These are phyloP conservation scores for Lentinula boryana DNA, from an alignment of 768 basidiomycete species.

Conservation along the genomic window DNA sequence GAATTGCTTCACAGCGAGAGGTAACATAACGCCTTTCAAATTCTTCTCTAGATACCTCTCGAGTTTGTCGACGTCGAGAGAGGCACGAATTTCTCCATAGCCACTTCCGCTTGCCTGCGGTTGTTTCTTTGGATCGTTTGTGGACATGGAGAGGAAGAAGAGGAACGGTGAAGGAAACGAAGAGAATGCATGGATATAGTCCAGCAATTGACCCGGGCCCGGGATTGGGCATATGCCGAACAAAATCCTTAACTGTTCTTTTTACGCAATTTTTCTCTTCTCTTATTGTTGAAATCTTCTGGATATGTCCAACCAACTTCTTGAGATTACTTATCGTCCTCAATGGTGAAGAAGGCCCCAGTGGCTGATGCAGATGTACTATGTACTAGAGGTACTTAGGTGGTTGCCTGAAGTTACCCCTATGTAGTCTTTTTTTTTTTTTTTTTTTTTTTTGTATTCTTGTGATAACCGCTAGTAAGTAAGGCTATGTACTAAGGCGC, in stretches of 20 bases:
- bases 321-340: no score
- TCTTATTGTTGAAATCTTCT: no score
- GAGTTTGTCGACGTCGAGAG: constrained; percentile 57
- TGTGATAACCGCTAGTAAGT: no score
- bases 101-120: constrained; percentile 52
- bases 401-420: no score
- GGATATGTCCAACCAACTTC: no score
- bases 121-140: constrained; percentile 18
- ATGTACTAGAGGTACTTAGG: no score
- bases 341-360: no score
- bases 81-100: constrained; percentile 67
- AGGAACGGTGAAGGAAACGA: neutral
- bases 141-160: neutral
- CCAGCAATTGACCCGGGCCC: neutral
- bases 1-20: constrained; percentile 87
- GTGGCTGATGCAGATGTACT: no score
- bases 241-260: neutral
- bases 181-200: neutral
- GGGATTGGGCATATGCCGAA: neutral
- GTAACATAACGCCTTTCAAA: constrained; percentile 50
- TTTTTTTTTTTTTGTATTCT: no score
- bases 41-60: constrained; percentile 58
- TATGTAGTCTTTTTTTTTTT: no score
- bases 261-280: no score
- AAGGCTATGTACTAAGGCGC: no score